These are phyloP conservation scores for Chenopodium formosanum DNA, from an alignment of 148 eudicot species.

Conservation along the genomic window DNA sequence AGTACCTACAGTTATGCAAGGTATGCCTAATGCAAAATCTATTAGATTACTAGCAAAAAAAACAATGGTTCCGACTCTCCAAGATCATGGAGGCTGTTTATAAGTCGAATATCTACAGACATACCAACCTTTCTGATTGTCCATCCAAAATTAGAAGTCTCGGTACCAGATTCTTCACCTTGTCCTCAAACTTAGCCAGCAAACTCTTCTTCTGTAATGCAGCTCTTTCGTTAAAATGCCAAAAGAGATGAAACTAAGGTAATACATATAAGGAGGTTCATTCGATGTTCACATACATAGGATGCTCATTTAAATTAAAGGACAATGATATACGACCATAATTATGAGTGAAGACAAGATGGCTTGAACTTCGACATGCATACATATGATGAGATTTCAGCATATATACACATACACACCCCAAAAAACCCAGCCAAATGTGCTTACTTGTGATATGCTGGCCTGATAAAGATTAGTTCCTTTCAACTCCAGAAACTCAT, in stretches of 20 bases:
- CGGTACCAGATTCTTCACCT: slow-evolving; percentile 69
- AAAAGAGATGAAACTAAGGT: slow-evolving; percentile 9
- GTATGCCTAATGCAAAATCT: not conserved
- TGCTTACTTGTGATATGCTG: slow-evolving; percentile 65
- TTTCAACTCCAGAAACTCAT: slow-evolving; percentile 73
- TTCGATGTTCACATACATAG: not conserved
- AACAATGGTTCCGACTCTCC: not conserved
- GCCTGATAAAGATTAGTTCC: slow-evolving; percentile 81
- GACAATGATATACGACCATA: not conserved
- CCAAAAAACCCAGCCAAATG: not conserved
- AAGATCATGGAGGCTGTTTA: not conserved
- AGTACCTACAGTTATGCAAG: not conserved
- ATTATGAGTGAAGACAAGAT: not conserved
- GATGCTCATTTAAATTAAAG: not conserved
- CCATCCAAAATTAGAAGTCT: slow-evolving; percentile 65
- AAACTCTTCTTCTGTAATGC: slow-evolving; percentile 67
- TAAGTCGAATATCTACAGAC: not conserved
- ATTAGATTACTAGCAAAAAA: not conserved
- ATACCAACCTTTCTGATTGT: slow-evolving; percentile 63
- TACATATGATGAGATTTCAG: not conserved
- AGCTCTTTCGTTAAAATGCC: slow-evolving; percentile 23
- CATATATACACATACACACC: not conserved
- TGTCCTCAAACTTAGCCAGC: slow-evolving; percentile 58
- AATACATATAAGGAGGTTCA: not conserved
- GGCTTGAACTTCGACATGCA: not conserved